phyloP scores from a whole-genome alignment of 768 basidiomycete genomes.

The Hypholoma sublateritium region DNA sequence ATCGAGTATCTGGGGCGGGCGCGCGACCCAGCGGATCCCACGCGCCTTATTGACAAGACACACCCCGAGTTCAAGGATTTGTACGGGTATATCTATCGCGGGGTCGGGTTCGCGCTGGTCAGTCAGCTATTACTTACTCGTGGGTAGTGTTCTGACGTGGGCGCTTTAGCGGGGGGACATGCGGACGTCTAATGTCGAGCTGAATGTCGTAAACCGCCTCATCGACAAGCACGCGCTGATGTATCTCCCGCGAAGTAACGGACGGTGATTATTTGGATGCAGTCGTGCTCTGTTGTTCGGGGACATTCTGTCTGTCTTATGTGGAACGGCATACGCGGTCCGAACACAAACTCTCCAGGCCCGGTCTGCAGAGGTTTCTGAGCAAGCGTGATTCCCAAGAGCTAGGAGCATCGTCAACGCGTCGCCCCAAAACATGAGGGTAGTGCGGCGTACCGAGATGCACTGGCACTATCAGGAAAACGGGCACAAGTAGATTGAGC shows the following conservation, averaged over 20 bases:
- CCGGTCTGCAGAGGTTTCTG: too few relatives aligned
- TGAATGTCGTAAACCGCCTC: conserved; percentile 34
- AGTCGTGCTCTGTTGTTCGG: not conserved
- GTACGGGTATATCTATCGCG: conserved; percentile 43
- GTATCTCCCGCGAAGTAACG: conserved; percentile 39
- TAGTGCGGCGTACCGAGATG: too few relatives aligned
- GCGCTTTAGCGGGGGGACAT: conserved; percentile 41
- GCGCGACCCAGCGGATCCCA: conserved; percentile 34
- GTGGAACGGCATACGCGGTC: too few relatives aligned
- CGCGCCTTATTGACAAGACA: conserved; percentile 34
- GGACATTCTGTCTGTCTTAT: too few relatives aligned
- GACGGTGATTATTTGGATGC: too few relatives aligned
- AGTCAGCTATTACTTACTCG: conserved; percentile 16
- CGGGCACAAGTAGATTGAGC: too few relatives aligned
- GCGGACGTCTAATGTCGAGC: conserved; percentile 35
- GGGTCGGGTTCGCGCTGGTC: conserved; percentile 52
- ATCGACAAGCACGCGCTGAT: conserved; percentile 44
- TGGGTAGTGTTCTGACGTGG: not conserved
- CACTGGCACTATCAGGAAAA: too few relatives aligned
- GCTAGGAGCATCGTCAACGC: too few relatives aligned
- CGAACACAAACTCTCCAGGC: too few relatives aligned
- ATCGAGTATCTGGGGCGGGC: conserved; percentile 38
- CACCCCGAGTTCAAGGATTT: conserved; percentile 56
- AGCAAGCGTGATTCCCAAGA: too few relatives aligned
- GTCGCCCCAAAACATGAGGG: too few relatives aligned